These are phyloP conservation scores for Neonectria faginata DNA, from an alignment of 2,329 filamentous ascomycete genomes.

Conservation along the genomic window DNA sequence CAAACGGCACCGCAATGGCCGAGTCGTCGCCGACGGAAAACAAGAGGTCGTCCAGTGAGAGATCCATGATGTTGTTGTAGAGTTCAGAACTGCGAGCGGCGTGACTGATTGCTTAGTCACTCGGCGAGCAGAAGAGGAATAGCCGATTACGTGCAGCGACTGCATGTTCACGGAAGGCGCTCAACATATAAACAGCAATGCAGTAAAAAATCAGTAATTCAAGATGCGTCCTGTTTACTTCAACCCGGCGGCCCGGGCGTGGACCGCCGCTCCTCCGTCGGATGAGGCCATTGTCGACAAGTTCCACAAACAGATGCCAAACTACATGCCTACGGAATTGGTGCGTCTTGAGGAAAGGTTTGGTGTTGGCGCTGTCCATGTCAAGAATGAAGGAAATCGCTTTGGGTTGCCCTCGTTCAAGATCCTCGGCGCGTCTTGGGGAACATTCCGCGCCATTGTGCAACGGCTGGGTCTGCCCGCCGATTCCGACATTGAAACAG, in stretches of 20 bases:
- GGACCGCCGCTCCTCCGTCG: slow-evolving; percentile 25
- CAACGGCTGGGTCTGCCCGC: slow-evolving; percentile 57
- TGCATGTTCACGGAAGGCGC: slow-evolving; percentile 38
- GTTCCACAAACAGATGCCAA: slow-evolving; percentile 70
- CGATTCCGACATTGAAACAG: slow-evolving; percentile 56
- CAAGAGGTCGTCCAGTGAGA: slow-evolving; percentile 42
- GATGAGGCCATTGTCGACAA: slow-evolving; percentile 33
- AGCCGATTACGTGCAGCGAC: background rate
- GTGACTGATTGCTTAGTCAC: slow-evolving; percentile 21
- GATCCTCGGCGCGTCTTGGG: slow-evolving; percentile 84
- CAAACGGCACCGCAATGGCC: slow-evolving; percentile 33
- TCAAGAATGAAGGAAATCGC: slow-evolving; percentile 79
- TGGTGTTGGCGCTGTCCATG: slow-evolving; percentile 66
- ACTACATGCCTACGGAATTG: slow-evolving; percentile 68
- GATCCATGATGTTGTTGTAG: slow-evolving; percentile 27
- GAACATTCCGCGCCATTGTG: slow-evolving; percentile 68
- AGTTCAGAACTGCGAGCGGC: no score
- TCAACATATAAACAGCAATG: background rate
- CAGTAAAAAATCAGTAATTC: no score
- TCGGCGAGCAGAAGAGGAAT: background rate
- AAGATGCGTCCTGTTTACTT: slow-evolving; percentile 43
- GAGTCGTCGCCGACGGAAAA: slow-evolving; percentile 35
- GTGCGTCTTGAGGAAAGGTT: slow-evolving; percentile 63
- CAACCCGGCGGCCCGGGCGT: slow-evolving; percentile 39
- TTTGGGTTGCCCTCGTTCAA: slow-evolving; percentile 82